Evolutionary conservation across 345 rosid genomes (phyloP).

Genomic region (Eucalyptus leucophloia): DNA sequence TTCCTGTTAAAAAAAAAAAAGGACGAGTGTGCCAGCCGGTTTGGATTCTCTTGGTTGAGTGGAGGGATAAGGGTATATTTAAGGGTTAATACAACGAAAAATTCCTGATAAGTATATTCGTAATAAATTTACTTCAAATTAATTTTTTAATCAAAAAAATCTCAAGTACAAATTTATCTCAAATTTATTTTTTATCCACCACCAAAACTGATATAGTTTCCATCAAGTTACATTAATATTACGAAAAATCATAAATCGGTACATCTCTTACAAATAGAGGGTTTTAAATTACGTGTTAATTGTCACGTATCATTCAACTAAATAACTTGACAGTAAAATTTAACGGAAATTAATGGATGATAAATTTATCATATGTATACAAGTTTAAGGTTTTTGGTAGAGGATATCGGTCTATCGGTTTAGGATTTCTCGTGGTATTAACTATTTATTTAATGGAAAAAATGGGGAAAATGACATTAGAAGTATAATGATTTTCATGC

Average conservation of each 20-base stretch:
- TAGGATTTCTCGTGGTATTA: rapidly evolving
- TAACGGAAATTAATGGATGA: rapidly evolving
- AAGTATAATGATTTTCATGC: background rate
- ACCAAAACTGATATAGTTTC: too few species aligned
- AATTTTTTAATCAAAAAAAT: too few species aligned
- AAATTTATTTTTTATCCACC: too few species aligned
- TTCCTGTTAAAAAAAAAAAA: too few species aligned
- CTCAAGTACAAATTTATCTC: too few species aligned
- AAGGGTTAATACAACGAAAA: rapidly evolving
- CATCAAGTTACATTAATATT: too few species aligned
- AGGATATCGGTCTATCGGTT: rapidly evolving
- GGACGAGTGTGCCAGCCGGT: background rate
- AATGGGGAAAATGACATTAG: rapidly evolving
- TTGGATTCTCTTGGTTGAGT: background rate
- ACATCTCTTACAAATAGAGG: too few species aligned
- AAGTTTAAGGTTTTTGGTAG: rapidly evolving
- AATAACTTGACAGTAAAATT: rapidly evolving
- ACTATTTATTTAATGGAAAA: background rate
- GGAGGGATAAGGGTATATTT: rapidly evolving
- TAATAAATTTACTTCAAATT: too few species aligned
- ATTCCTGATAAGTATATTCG: rapidly evolving
- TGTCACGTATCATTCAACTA: rapidly evolving
- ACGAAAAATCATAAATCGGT: rapidly evolving
- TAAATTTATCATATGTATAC: rapidly evolving
- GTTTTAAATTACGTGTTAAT: rapidly evolving